Evolutionary conservation across 2,329 filamentous ascomycete species (phyloP), one percentile per base, ranked within the genome.

Genomic region (Hypoxylon sp.): DNA sequence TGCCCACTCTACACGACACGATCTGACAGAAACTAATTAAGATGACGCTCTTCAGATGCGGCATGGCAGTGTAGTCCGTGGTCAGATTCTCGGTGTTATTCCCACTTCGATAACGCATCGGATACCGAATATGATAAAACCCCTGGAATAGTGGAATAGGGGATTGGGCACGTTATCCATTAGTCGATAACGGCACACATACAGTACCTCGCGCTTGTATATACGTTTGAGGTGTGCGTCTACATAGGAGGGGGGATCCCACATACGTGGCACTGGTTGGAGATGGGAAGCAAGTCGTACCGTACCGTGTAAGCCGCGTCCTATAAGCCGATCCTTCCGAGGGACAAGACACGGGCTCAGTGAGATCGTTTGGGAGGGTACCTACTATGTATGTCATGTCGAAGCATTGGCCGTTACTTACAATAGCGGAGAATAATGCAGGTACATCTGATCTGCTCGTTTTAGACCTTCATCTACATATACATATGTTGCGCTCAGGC

Each of bases 11-110:
- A 67, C 57, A 60, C 69, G 69, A 62, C 63, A 60, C 61, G 63
- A 71, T 65, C 60, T 71, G 62, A 47, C 62, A 67, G 62, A 37
- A 68, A 44, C 21, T 60, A 65, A 61, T 55, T 66, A 69, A 62
- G 52, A 53, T 53, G 62, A 53, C 39, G 42, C 62, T 55, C 19
- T 54, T 47, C 61, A 63, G 60, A 66, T 65, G 54, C 63, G 67
- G 58, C 42, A 65, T 59, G 51, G 46, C 46, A 60, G 24, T 42
- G 46, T 47, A 47, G 56, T 61, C 68, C 61, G 65, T 67, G 57
- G 47, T 59, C 60, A 62, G 52, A 37, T 46, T 62, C 53, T 68
- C 61, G 56, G 68, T 65, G 61, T 59, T 51, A 57, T 54, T 54
- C 19, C 47, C 60, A 62, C 50, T 42, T 62, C 32, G 48, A 68